These are phyloP conservation scores for Carpinus fangiana DNA, from an alignment of 306 rosid species.

Conservation along the genomic window DNA sequence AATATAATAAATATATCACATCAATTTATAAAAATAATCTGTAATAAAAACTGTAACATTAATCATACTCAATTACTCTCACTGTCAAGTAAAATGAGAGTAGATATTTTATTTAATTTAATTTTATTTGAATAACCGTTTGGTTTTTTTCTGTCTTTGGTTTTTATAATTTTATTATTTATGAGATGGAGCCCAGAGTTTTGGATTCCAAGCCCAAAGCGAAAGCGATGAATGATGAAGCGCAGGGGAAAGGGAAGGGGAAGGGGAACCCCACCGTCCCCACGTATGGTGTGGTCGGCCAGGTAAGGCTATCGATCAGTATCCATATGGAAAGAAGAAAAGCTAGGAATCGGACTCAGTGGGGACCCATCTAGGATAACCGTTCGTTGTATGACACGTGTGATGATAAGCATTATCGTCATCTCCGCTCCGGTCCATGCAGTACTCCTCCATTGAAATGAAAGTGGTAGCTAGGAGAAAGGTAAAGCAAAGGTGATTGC, in stretches of 20 bases:
- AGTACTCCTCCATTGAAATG: neutral
- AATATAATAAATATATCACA: too few relatives aligned
- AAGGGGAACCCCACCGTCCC: neutral
- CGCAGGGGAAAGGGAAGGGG: neutral
- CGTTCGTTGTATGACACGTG: constrained; percentile 1
- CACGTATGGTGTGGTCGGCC: neutral
- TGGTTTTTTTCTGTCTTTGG: too few relatives aligned
- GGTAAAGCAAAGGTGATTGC: neutral
- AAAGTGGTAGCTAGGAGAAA: neutral
- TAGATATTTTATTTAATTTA: too few relatives aligned
- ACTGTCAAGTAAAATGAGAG: too few relatives aligned
- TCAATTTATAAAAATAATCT: too few relatives aligned
- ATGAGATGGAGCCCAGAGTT: constrained; percentile 24
- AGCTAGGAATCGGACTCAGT: neutral
- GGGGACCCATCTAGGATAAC: neutral
- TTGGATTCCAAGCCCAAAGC: constrained; percentile 34
- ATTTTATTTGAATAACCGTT: too few relatives aligned
- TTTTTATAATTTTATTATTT: too few relatives aligned
- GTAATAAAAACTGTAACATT: too few relatives aligned
- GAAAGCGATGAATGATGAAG: neutral
- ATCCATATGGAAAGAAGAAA: neutral
- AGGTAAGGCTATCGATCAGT: constrained; percentile 5
- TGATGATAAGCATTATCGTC: constrained; percentile 18
- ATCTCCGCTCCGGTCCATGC: neutral
- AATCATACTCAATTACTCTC: too few relatives aligned